Evolutionary conservation across 2,329 filamentous ascomycete species (phyloP), one percentile per base, ranked within the genome.

Genomic region (Exophiala sideris): DNA sequence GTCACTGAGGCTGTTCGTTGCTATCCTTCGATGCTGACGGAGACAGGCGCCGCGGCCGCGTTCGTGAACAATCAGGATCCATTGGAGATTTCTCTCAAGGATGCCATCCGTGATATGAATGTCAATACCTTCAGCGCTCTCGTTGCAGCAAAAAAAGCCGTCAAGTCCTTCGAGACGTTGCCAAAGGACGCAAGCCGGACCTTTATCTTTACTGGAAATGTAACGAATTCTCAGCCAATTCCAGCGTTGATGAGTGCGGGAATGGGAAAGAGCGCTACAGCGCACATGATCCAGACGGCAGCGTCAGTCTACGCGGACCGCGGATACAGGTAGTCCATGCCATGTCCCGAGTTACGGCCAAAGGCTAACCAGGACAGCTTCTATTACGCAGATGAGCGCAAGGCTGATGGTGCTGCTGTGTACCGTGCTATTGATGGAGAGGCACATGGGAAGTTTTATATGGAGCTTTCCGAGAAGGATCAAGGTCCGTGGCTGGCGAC

Each of bases 321-420:
- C 32, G 68, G 71, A 32, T 70, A 57, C 54, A 58, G 64, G 66
- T 70, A 64, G 57, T 61, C 60, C 10, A 11, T 38, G 10, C 35
- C 33, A 40, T 16, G 24, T 18, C 39, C 6, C 12, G 18, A 32
- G 2, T 24, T 40, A 36, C 8, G 16, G 41, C 40, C 32, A 48
- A 36, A 42, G 1, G 16, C 38, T 49, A 49, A 50, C 10, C 29
- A 5, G 20, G 11, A 10, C 11, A 79, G 78, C 24, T 81, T 80
- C 60, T 79, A 79, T 58, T 81, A 77, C 50, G 74, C 66, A 2
- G 77, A 81, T 48, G 75, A 81, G 60, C 69, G 78, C 12, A 72
- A 72, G n/a, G 57, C 65, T 0, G 71, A 78, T 51, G 77, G 78
- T 0, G 47, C 64, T 2, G 62, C 66, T 1, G 58, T 56, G 4